These are phyloP conservation scores for Cryptococcus sp. DNA, from an alignment of 1,284 basidiomycete species.

Conservation along the genomic window DNA sequence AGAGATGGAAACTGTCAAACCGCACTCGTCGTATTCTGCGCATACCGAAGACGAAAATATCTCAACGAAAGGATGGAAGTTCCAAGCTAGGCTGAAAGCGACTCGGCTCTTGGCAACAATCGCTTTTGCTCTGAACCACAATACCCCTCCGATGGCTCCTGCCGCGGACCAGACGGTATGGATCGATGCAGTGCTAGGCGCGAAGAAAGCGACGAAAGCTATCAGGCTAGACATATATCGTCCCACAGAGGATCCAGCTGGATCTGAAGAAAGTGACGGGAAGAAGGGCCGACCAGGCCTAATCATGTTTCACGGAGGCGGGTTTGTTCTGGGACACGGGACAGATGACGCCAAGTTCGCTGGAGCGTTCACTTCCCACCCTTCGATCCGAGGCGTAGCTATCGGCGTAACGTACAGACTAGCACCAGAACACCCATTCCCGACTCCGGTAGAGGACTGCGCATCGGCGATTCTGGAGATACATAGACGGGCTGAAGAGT, in stretches of 20 bases:
- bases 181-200: slow-evolving; percentile 18
- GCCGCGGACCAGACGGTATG: too few species aligned
- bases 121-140: too few species aligned
- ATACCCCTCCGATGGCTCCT: too few species aligned
- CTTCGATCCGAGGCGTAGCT: slow-evolving; percentile 37
- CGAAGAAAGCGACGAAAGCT: background rate
- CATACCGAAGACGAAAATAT: too few species aligned
- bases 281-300: slow-evolving; percentile 12
- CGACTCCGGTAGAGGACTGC: slow-evolving; percentile 51
- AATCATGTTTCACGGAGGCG: slow-evolving; percentile 35
- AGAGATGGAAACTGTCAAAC: too few species aligned
- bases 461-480: slow-evolving; percentile 41
- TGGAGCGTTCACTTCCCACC: slow-evolving; percentile 7
- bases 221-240: slow-evolving; percentile 23
- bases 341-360: slow-evolving; percentile 33
- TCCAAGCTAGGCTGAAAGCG: too few species aligned
- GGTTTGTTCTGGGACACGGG: slow-evolving; percentile 27
- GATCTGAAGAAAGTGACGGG: background rate
- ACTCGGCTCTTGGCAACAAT: too few species aligned
- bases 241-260: background rate
- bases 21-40: too few species aligned
- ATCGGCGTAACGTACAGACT: slow-evolving; percentile 50
- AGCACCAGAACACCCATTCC: slow-evolving; percentile 55
- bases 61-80: too few species aligned
- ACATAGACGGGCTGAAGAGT: slow-evolving; percentile 11